Evolutionary conservation across 768 basidiomycete species (phyloP).

Genomic region (Cystobasidium tubakii): DNA sequence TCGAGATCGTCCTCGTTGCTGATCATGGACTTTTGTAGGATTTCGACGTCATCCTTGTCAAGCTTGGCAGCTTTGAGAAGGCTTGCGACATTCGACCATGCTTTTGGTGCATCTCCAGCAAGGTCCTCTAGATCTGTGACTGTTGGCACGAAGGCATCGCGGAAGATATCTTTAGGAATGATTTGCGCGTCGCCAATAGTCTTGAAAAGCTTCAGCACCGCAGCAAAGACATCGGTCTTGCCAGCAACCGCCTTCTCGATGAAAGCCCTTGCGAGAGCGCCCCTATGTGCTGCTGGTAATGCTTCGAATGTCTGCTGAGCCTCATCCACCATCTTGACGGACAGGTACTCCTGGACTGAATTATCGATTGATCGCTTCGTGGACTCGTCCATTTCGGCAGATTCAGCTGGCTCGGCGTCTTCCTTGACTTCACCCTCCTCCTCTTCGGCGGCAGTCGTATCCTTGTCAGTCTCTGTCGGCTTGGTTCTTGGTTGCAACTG

Average conservation of each 20-base stretch:
- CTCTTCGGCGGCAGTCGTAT: conserved; percentile 43
- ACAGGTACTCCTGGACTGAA: conserved; percentile 60
- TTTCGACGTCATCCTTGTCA: conserved; percentile 54
- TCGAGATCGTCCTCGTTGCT: conserved; percentile 37
- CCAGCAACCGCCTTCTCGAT: conserved; percentile 68
- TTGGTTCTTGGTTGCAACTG: conserved; percentile 50
- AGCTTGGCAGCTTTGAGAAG: conserved; percentile 68
- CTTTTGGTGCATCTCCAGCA: conserved; percentile 82
- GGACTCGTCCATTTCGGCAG: conserved; percentile 65
- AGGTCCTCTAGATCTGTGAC: conserved; percentile 80
- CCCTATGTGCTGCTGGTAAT: conserved; percentile 63
- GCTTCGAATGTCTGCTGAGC: conserved; percentile 77
- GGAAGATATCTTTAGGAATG: conserved; percentile 60
- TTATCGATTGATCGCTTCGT: conserved; percentile 19
- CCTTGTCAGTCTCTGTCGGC: conserved; percentile 53
- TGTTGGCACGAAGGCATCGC: conserved; percentile 65
- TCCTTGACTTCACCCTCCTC: conserved; percentile 53
- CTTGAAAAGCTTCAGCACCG: conserved; percentile 70
- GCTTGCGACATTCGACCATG: conserved; percentile 66
- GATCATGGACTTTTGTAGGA: conserved; percentile 39
- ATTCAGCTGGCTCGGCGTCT: conserved; percentile 55
- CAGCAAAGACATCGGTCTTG: conserved; percentile 70
- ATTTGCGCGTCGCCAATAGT: conserved; percentile 60
- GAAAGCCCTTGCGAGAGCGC: conserved; percentile 67
- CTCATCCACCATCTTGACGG: conserved; percentile 74